Conservation (phyloP, 129 eudicot genomes). For the Chrysanthemum seticuspe region DNA sequence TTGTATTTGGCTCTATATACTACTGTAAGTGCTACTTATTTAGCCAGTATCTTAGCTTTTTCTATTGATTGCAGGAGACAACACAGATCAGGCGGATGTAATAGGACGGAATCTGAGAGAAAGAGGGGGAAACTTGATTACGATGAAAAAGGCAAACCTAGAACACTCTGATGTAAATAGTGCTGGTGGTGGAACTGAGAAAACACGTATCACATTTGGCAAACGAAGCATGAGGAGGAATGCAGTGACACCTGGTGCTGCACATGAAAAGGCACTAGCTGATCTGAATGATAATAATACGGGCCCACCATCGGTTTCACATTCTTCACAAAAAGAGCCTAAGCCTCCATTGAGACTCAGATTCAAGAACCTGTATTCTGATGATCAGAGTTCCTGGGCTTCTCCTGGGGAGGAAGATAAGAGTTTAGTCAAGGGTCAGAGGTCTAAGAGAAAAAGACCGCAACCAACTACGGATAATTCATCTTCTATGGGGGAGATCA, state of each 20-base stretch:
- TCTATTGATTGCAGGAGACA: too few relatives aligned
- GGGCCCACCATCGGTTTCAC: slow-evolving; percentile 32
- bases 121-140: too few relatives aligned
- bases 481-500: slow-evolving; percentile 47
- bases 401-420: slow-evolving; percentile 68
- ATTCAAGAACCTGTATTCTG: slow-evolving; percentile 66
- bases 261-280: slow-evolving; percentile 37
- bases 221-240: too few relatives aligned
- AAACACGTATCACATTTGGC: too few relatives aligned
- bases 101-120: too few relatives aligned
- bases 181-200: too few relatives aligned
- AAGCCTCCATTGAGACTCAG: slow-evolving; percentile 77
- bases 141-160: too few relatives aligned
- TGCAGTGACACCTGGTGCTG: neutral
- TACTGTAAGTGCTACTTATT: too few relatives aligned
- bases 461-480: slow-evolving; percentile 40
- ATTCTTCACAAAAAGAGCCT: slow-evolving; percentile 45
- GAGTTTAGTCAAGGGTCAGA: slow-evolving; percentile 80
- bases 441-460: slow-evolving; percentile 90
- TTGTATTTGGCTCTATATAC: too few relatives aligned
- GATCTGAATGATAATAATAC: slow-evolving; percentile 34
- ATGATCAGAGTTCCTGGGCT: slow-evolving; percentile 56
- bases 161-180: too few relatives aligned
- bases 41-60: too few relatives aligned
- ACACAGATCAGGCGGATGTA: too few relatives aligned